A percentile compares a stretch with the other conserved stretches of the same genome.
These are phyloP conservation scores for Rhizopogon vesiculosus DNA, from an alignment of 768 basidiomycete genomes.

Conservation along the genomic window DNA sequence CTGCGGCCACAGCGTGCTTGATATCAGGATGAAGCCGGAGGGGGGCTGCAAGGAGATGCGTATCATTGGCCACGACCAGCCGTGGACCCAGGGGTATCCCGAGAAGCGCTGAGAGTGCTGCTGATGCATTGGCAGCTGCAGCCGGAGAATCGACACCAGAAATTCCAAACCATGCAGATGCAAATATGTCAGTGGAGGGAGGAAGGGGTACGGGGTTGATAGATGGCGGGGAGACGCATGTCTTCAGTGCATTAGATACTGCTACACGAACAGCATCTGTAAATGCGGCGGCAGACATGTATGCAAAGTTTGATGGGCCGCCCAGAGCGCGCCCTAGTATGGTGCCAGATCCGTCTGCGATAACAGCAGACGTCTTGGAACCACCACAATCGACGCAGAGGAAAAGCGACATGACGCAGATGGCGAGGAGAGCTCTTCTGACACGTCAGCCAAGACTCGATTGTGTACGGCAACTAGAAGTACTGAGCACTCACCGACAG, in stretches of 20 bases:
- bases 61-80: slow-evolving; percentile 74
- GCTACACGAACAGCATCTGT: slow-evolving; percentile 46
- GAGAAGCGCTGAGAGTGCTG: slow-evolving; percentile 51
- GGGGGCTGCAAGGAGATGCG: slow-evolving; percentile 79
- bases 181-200: slow-evolving; percentile 40
- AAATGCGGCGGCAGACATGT: slow-evolving; percentile 64
- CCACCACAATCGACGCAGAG: slow-evolving; percentile 89
- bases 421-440: not conserved
- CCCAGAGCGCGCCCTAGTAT: slow-evolving; percentile 64
- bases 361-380: slow-evolving; percentile 79
- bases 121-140: slow-evolving; percentile 52
- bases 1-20: slow-evolving; percentile 60
- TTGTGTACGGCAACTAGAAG: not conserved
- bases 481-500: not conserved
- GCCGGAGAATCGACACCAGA: slow-evolving; percentile 77
- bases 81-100: slow-evolving; percentile 49
- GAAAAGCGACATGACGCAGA: slow-evolving; percentile 48
- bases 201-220: slow-evolving; percentile 33
- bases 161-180: slow-evolving; percentile 77
- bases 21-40: slow-evolving; percentile 58
- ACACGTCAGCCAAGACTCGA: not conserved
- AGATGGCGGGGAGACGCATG: slow-evolving; percentile 33
- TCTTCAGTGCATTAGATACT: slow-evolving; percentile 49
- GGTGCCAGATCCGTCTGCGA: slow-evolving; percentile 51
- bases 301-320: slow-evolving; percentile 84